Evolutionary conservation across 176 grass and related monocot genomes (phyloP).

Genomic region (Oryza meyeriana): DNA sequence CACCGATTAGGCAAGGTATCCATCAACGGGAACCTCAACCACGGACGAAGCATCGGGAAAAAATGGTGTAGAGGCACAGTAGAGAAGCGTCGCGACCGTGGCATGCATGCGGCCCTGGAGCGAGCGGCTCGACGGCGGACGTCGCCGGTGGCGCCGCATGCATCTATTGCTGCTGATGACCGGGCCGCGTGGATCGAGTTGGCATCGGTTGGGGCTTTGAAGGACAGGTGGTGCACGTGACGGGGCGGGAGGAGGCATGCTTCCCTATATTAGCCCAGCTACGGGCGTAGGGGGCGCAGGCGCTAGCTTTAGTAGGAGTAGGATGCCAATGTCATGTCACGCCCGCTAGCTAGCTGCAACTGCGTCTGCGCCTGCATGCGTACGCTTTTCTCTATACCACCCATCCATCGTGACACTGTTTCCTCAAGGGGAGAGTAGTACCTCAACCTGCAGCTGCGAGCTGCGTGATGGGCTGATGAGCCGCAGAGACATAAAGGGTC

Average conservation of each 20-base stretch:
- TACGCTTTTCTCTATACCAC: background rate
- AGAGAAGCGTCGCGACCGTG: background rate
- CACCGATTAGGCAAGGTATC: background rate
- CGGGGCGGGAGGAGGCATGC: conserved; percentile 42
- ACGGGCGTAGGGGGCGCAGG: background rate
- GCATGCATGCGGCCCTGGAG: background rate
- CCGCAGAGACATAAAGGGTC: background rate
- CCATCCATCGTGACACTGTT: background rate
- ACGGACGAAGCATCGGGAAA: background rate
- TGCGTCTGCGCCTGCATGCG: background rate
- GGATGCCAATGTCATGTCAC: conserved; percentile 30
- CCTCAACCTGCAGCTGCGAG: background rate
- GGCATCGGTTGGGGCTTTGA: conserved; percentile 28
- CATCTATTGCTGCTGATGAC: background rate
- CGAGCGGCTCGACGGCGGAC: background rate
- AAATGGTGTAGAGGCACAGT: no score
- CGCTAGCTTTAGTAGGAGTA: background rate
- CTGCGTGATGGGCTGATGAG: background rate
- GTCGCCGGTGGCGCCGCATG: background rate
- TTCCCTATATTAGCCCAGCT: conserved; percentile 42
- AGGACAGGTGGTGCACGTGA: conserved; percentile 36
- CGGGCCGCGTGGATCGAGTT: background rate
- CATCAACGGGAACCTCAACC: background rate
- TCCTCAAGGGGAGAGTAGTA: background rate
- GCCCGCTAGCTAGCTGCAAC: background rate